Conservation (phyloP, 192 early-diverging fungal genomes). For the Coemansia guatemalensis region DNA sequence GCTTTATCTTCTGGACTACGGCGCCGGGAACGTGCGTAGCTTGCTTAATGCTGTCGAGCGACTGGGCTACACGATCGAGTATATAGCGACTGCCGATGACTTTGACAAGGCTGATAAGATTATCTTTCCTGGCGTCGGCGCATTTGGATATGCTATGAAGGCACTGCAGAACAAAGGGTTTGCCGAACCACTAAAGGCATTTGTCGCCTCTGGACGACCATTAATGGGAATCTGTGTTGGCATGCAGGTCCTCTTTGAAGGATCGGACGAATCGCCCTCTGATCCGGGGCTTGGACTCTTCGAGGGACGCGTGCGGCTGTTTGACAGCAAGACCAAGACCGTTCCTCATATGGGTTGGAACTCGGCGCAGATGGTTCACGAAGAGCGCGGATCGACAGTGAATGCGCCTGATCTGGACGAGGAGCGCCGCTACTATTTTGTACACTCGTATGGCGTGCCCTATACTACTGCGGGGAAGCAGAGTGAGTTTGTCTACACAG, state of each 20-base stretch:
- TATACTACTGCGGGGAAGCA: conserved; percentile 53
- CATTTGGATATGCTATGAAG: conserved; percentile 90
- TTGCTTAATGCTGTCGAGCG: conserved; percentile 90
- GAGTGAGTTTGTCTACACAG: conserved; percentile 72
- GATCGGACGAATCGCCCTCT: conserved; percentile 83
- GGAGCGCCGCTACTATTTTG: conserved; percentile 88
- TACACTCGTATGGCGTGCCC: conserved; percentile 92
- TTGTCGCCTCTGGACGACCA: conserved; percentile 81
- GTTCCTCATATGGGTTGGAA: conserved; percentile 99
- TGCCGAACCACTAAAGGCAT: conserved; percentile 76
- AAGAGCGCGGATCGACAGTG: not conserved
- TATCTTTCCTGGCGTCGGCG: conserved; percentile 98
- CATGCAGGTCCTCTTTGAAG: conserved; percentile 91
- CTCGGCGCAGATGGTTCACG: conserved; percentile 27
- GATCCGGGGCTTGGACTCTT: conserved; percentile 85
- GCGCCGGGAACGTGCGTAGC: conserved; percentile 98
- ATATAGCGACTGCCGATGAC: conserved; percentile 73
- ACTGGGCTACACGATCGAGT: conserved; percentile 84
- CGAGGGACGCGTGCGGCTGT: conserved; percentile 64
- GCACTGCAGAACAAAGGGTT: conserved; percentile 73
- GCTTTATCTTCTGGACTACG: conserved; percentile 93
- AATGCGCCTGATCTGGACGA: conserved; percentile 45
- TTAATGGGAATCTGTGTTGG: conserved; percentile 99
- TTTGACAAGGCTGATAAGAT: conserved; percentile 93
- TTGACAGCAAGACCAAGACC: conserved; percentile 68